Base-by-base conservation (phyloP, 371 early-diverging fungal genomes). In the Mucor piriformis region DNA sequence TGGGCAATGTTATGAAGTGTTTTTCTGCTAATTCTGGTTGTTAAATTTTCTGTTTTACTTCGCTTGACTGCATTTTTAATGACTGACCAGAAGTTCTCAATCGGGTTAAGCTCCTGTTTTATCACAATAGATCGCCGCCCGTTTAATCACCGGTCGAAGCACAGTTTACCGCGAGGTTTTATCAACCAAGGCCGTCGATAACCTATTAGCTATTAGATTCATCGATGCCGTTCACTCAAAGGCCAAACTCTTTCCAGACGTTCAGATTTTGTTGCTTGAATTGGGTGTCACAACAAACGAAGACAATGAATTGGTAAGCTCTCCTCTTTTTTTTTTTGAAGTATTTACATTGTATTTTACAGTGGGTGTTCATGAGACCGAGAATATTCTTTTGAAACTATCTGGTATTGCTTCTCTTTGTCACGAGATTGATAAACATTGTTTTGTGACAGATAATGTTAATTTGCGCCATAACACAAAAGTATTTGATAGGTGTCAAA, bases 111-210 rank as follows among this genome's bases (percentile, higher is more conserved):
- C n/a, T n/a, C 81, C 81, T 52, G 62, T 77, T 3, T 63, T 81
- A 12, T 66, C 76, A 0, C 81, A 81, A 48, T 81, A 78, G 81
- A 81, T 81, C 47, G 81, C 81, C 8, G 76, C 81, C 2, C 81
- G 77, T 50, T 47, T 81, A 37, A 76, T 81, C 44, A 76, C 73
- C n/a, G 81, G 81, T 21, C 57, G 81, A 53, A 63, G 81, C 6
- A 81, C 78, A 0, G 63, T 76, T 3, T 81, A 77, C 52, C 76
- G 81, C 12, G 81, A 81, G 52, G 81, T 81, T 0, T 54, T 81
- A 4, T 81, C 81, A 0, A 81, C 74, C 3, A 78, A 77, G 49
- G 72, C 74, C 6, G 74, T 81, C 5, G 73, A 77, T 50, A 76
- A 76, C 49, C 76, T 81, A 50, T 57, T 81, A 48, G 69, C 72